Evolutionary conservation across 2,329 filamentous ascomycete species (phyloP), one percentile per base, ranked within the genome.

Genomic region (Cercospora sp.): DNA sequence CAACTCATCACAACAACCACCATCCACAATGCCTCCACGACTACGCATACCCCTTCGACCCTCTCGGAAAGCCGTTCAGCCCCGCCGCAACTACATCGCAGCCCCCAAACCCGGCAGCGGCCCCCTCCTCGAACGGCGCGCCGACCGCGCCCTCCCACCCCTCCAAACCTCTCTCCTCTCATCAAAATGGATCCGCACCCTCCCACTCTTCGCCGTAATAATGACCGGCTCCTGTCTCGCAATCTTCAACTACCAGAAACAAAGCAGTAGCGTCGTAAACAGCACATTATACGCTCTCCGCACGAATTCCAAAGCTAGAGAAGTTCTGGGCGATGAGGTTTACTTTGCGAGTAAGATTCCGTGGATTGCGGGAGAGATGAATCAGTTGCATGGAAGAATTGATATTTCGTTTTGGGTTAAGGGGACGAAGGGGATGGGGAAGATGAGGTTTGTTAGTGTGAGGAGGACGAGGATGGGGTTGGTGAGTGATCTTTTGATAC

Each of bases 211-310:
- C 85, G 78, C 90, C 63, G 80, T 87, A 71, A 83, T 92, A 71
- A 88, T 97, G 74, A 86, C 87, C 60, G 84, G 86, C 65, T 90
- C 90, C 73, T 89, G 90, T 72, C 83, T 96, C 68, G 92, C 91
- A 73, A 97, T 99, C 80, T 98, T 99, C 90, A 99, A 99, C 86
- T 98, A 99, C 87, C 94, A 99, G 80, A 97, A 97, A 80, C 88
- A 90, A 66, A 93, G 91, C n/a, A 91, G 91, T 64, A 91, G 82
- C 48, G 91, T 84, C 16, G 82, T 97, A n/a, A 89, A 89, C 65
- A 92, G 91, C 65, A 95, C 93, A 4, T 87, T 99, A 30, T 99
- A 98, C 84, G 91, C 94, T 1, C 87, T 99, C 71, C 91, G 95
- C 71, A 96, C 92, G 2, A 93, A 90, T 66, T 82, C 87, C 2